Base-by-base conservation (phyloP, 345 rosid species). In the Acer saccharum region DNA sequence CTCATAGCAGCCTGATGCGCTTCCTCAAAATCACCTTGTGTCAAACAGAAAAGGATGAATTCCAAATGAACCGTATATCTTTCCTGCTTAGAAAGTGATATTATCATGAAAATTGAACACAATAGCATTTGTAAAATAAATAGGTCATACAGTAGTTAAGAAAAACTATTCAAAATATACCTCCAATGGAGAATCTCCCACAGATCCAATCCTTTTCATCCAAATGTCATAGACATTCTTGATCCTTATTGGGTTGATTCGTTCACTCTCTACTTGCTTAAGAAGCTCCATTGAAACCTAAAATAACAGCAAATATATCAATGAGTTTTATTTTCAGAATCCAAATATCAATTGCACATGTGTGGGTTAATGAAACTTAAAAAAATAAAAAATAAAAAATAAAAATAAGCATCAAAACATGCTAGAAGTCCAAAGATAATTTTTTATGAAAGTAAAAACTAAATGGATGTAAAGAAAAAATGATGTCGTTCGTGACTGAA, bases 251-350 rank as follows among this genome's bases (percentile, higher is more conserved):
- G 83, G 62, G 52, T 81, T 81, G 43, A 80, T 62, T 21, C 54
- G 39, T 7, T 76, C 82, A 72, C 80, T 72, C 27, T 83, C 78
- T 60, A 86, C 73, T 81, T 73, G 93, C 73, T 83, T 80, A 18
- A 90, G 79, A 72, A 93, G 80, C 77, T 86, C 85, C 90, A 95
- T 84, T 10, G 87, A 86, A 80, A 80, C 91, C 98, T 95, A 64
- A 81, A 71, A 73, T 71, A 23, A 74, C 65, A 32, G 6, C 11
- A 43, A 55, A 73, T 44, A 60, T 54, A 69, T 66, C 6, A 75
- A 14, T 44, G 32, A 14, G 8, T 23, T 74, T 18, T 65, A 72
- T 14, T 13, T 46, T n/a, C 41, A 60, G 52, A 68, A 43, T 62
- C 55, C 54, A 43, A 1, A 77, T 29, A 74, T 68, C 52, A 57